These are phyloP conservation scores for Salicornia ramosissima DNA, from an alignment of 148 eudicot genomes.

Conservation along the genomic window DNA sequence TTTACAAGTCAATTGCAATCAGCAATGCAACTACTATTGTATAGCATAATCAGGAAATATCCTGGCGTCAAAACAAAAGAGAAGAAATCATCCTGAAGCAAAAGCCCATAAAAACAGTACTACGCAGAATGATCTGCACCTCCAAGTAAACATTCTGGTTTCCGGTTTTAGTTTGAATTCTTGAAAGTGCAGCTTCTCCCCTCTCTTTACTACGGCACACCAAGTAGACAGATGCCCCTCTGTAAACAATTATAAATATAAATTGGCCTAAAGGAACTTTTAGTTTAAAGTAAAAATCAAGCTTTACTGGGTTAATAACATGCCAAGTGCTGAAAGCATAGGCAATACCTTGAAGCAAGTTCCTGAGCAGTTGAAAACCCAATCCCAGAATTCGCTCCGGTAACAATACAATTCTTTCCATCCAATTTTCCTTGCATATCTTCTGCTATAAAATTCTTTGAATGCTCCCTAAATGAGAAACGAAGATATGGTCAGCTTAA, in stretches of 20 bases:
- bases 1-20: conserved; percentile 13
- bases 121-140: conserved; percentile 32
- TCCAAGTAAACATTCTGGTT: conserved; percentile 77
- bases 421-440: conserved; percentile 61
- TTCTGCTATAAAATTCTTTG: conserved; percentile 69
- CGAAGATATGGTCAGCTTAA: neutral
- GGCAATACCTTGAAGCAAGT: conserved; percentile 76
- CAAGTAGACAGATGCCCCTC: conserved; percentile 90
- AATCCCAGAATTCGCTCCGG: conserved; percentile 96
- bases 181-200: conserved; percentile 78
- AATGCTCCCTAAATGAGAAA: conserved; percentile 55
- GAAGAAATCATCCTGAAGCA: neutral
- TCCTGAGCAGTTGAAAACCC: conserved; percentile 89
- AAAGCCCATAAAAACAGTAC: neutral
- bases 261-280: neutral
- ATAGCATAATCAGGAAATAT: conserved; percentile 9
- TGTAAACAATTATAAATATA: conserved; percentile 26
- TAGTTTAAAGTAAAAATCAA: neutral
- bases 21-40: neutral
- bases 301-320: neutral
- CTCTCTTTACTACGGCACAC: conserved; percentile 90
- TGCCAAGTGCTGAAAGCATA: conserved; percentile 11
- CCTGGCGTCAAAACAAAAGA: neutral
- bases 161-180: conserved; percentile 66
- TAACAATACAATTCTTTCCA: conserved; percentile 84